Percentiles rank a stretch among this genome's conserved stretches.
Evolutionary conservation across 805 yeast genomes (phyloP).

Genomic region (Teunomyces barrocoloradensis): DNA sequence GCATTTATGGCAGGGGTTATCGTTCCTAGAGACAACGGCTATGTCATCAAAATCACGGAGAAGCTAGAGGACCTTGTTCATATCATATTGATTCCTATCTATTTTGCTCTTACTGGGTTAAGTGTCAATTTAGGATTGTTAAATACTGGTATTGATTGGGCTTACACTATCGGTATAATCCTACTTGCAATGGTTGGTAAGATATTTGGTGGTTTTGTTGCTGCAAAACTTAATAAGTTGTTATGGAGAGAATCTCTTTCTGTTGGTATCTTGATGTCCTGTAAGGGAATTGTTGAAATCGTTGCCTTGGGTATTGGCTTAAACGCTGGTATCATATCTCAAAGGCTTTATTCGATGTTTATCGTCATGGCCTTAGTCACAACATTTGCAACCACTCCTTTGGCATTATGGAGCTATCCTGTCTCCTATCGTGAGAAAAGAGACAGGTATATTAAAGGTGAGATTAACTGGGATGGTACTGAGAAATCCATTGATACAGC

Average conservation of each 20-base stretch:
- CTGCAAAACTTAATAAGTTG: conserved; percentile 60
- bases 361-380: conserved; percentile 78
- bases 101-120: conserved; percentile 78
- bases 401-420: conserved; percentile 63
- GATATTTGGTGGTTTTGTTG: conserved; percentile 61
- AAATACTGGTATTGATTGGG: conserved; percentile 73
- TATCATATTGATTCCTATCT: conserved; percentile 68
- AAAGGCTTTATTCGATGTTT: conserved; percentile 73
- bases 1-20: conserved; percentile 77
- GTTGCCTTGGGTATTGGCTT: conserved; percentile 75
- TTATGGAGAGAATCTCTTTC: conserved; percentile 72
- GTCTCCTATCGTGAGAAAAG: conserved; percentile 54
- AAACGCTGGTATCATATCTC: conserved; percentile 63
- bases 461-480: conserved; percentile 26
- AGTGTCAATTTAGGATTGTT: conserved; percentile 65
- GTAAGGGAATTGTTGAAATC: conserved; percentile 85
- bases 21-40: conserved; percentile 73
- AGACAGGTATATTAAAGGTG: conserved; percentile 27
- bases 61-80: conserved; percentile 78
- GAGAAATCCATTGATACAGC: conserved; percentile 6
- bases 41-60: conserved; percentile 65
- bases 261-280: conserved; percentile 81
- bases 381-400: conserved; percentile 77
- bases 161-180: conserved; percentile 65
- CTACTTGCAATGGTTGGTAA: conserved; percentile 68